Conservation (phyloP, 352 stramenopile genomes). For the Globisporangium yorkense region DNA sequence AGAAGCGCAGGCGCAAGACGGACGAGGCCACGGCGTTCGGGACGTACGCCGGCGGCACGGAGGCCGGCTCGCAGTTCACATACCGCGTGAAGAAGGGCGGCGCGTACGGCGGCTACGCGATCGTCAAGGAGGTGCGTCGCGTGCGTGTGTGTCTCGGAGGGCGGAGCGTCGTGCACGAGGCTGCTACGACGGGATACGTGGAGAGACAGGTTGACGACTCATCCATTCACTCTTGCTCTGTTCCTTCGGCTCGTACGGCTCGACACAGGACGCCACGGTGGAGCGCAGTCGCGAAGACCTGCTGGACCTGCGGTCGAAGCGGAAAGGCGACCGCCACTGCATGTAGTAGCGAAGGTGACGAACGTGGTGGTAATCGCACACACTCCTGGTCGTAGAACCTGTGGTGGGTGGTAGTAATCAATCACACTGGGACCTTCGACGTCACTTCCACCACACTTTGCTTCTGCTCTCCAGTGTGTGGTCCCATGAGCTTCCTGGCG, state of each 20-base stretch:
- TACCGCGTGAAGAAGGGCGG: slow-evolving; percentile 84
- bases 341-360: slow-evolving; percentile 29
- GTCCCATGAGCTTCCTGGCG: not conserved
- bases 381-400: too few relatives aligned
- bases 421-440: too few relatives aligned
- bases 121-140: slow-evolving; percentile 72
- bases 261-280: slow-evolving; percentile 31
- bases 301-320: slow-evolving; percentile 79
- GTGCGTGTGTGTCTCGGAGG: not conserved
- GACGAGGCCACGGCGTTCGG: slow-evolving; percentile 76
- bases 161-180: not conserved
- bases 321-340: slow-evolving; percentile 84
- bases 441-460: too few relatives aligned
- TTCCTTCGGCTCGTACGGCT: not conserved
- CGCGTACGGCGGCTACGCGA: slow-evolving; percentile 78
- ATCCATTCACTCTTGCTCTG: not conserved
- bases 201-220: too few relatives aligned
- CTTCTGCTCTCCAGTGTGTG: too few relatives aligned
- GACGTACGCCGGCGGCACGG: slow-evolving; percentile 83
- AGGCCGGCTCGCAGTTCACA: slow-evolving; percentile 59
- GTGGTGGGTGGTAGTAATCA: not conserved
- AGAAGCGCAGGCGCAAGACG: slow-evolving; percentile 42
- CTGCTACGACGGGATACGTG: too few relatives aligned
- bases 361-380: not conserved
- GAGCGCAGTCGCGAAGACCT: slow-evolving; percentile 79